Percentiles rank a stretch among this genome's conserved stretches.
phyloP scores from a whole-genome alignment of 73 alveolate species.

The Blepharisma stoltei region DNA sequence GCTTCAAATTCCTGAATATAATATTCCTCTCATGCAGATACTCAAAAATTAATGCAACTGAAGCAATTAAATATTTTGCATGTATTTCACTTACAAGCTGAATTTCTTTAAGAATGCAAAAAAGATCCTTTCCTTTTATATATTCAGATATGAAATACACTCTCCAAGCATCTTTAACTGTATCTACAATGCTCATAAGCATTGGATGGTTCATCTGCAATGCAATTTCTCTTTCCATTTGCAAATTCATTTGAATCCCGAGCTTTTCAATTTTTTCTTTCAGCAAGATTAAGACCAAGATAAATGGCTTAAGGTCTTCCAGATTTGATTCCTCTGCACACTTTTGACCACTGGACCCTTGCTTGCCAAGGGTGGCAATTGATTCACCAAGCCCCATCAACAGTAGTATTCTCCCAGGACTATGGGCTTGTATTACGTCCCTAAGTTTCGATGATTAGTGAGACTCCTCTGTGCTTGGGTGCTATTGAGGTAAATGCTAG shows the following conservation, averaged over 20 bases:
- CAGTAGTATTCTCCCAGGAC: no score
- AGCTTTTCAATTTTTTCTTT: neutral
- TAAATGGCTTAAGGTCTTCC: no score
- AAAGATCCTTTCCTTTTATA: constrained; percentile 22
- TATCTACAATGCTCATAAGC: neutral
- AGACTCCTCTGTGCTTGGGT: no score
- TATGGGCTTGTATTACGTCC: no score
- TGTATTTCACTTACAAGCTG: neutral
- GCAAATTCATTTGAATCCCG: neutral
- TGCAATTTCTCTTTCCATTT: constrained; percentile 1
- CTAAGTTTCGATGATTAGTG: no score
- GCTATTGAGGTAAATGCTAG: no score
- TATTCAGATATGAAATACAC: constrained; percentile 1
- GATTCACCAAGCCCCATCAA: no score
- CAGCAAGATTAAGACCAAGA: no score
- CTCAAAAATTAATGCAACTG: constrained; percentile 25
- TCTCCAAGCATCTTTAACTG: neutral
- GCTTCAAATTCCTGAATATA: constrained; percentile 43
- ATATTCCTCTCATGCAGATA: constrained; percentile 44
- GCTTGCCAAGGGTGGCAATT: no score
- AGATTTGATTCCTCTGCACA: no score
- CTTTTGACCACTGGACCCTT: no score
- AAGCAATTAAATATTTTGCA: constrained; percentile 35
- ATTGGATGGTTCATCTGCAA: neutral
- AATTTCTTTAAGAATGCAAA: neutral